phyloP scores from a whole-genome alignment of 176 grass and related monocot genomes.

The Puccinellia tenuiflora region DNA sequence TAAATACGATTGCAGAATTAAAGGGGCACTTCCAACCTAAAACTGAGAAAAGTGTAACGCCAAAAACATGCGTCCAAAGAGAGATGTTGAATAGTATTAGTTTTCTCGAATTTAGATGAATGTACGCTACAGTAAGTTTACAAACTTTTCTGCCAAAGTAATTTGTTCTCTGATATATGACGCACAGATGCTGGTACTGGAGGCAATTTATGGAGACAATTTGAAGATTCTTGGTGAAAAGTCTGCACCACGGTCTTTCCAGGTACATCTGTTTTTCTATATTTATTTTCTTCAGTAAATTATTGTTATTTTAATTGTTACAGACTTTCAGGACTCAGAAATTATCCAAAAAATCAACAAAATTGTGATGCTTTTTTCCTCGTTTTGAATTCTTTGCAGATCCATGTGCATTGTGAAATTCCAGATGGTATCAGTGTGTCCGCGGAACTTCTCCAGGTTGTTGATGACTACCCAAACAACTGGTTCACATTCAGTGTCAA shows the following conservation, averaged over 20 bases:
- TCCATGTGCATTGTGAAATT: constrained; percentile 27
- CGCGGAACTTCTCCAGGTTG: not conserved
- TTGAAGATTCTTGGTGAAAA: constrained; percentile 18
- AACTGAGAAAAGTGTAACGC: not conserved
- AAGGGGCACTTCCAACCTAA: not conserved
- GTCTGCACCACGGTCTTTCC: constrained; percentile 29
- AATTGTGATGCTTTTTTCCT: not conserved
- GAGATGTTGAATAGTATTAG: not conserved
- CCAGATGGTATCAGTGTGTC: constrained; percentile 29
- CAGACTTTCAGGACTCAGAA: not conserved
- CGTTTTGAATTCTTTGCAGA: constrained; percentile 7
- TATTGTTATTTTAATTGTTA: not conserved
- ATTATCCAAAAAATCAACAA: not conserved
- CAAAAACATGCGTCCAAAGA: not conserved
- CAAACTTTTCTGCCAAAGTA: not conserved
- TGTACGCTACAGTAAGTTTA: not conserved
- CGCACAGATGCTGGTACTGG: constrained; percentile 27
- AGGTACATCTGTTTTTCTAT: constrained; percentile 22
- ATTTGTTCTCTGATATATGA: not conserved
- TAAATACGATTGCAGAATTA: not conserved
- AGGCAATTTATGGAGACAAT: constrained; percentile 52
- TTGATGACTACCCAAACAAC: not conserved
- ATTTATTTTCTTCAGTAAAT: not conserved
- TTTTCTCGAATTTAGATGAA: not conserved
- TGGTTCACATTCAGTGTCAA: constrained; percentile 31